These are phyloP conservation scores for Flaveria trinervia DNA, from an alignment of 129 eudicot genomes.

Conservation along the genomic window DNA sequence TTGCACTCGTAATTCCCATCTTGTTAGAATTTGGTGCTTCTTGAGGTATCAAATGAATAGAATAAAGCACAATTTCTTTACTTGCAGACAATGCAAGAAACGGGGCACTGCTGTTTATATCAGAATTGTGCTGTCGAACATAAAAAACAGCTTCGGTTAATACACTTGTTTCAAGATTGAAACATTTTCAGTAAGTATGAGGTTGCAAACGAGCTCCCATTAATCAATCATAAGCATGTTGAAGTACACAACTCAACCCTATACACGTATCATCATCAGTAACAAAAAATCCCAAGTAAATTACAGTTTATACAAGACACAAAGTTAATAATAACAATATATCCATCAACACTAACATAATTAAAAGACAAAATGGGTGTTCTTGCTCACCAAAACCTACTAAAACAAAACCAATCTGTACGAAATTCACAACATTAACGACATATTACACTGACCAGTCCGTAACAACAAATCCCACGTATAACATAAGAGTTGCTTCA, in stretches of 20 bases:
- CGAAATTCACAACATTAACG: not conserved
- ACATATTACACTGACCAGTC: constrained; percentile 1
- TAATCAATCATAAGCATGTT: not conserved
- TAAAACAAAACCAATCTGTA: not conserved
- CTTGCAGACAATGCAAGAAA: constrained; percentile 56
- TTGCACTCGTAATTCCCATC: constrained; percentile 40
- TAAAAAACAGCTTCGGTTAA: not conserved
- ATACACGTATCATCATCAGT: not conserved
- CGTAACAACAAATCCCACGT: constrained; percentile 1
- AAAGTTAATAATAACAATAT: not conserved
- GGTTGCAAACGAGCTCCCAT: no score
- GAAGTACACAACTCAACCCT: not conserved
- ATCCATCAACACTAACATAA: constrained; percentile 9
- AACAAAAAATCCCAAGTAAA: constrained; percentile 2
- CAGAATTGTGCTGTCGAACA: constrained; percentile 52
- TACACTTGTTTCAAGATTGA: not conserved
- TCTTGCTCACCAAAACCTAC: constrained; percentile 23
- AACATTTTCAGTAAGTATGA: no score
- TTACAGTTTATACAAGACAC: not conserved
- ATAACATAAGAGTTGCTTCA: constrained; percentile 18
- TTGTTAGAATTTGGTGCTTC: constrained; percentile 41
- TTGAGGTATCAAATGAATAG: constrained; percentile 41
- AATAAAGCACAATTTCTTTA: constrained; percentile 57
- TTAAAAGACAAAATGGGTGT: not conserved
- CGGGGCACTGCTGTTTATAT: constrained; percentile 41